Percentiles rank a stretch among this genome's conserved stretches.
Evolutionary conservation across 495 filamentous ascomycete genomes (phyloP).

Genomic region (Mytilinidion resinicola): DNA sequence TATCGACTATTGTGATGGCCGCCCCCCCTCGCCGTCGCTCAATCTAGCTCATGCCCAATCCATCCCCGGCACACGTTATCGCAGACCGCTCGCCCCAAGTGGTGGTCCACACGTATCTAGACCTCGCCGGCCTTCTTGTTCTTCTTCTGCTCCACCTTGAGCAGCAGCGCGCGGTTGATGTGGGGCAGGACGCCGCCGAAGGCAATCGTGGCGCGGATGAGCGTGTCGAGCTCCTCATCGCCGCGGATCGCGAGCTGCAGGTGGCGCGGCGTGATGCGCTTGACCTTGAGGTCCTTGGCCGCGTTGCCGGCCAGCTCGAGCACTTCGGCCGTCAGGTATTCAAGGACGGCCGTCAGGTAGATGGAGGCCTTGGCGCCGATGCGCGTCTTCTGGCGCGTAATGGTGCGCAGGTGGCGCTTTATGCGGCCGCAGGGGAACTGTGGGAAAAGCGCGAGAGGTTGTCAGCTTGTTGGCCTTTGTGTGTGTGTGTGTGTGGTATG

Average conservation of each 20-base stretch:
- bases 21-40: too few relatives aligned
- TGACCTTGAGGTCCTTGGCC: slow-evolving; percentile 98
- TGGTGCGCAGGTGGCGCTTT: slow-evolving; percentile 99
- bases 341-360: slow-evolving; percentile 95
- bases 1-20: too few relatives aligned
- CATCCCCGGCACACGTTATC: too few relatives aligned
- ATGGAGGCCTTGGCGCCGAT: slow-evolving; percentile 98
- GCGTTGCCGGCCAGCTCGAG: slow-evolving; percentile 97
- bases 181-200: slow-evolving; percentile 97
- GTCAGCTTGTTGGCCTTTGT: slow-evolving; percentile 4
- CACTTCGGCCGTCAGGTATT: slow-evolving; percentile 97
- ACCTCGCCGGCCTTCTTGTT: slow-evolving; percentile 63
- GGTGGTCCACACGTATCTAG: neutral
- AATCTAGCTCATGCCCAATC: too few relatives aligned
- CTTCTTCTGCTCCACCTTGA: slow-evolving; percentile 99
- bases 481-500: neutral
- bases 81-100: too few relatives aligned
- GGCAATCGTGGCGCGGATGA: slow-evolving; percentile 96
- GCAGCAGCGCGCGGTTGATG: slow-evolving; percentile 93
- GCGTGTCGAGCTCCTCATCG: slow-evolving; percentile 94
- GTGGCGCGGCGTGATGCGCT: slow-evolving; percentile 98
- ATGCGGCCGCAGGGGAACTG: slow-evolving; percentile 99
- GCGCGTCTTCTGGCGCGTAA: slow-evolving; percentile 99
- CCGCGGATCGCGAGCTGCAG: slow-evolving; percentile 96
- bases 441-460: slow-evolving; percentile 2